Evolutionary conservation across 2,329 filamentous ascomycete species (phyloP).

Genomic region (Zelopaecilomyces penicillatus): DNA sequence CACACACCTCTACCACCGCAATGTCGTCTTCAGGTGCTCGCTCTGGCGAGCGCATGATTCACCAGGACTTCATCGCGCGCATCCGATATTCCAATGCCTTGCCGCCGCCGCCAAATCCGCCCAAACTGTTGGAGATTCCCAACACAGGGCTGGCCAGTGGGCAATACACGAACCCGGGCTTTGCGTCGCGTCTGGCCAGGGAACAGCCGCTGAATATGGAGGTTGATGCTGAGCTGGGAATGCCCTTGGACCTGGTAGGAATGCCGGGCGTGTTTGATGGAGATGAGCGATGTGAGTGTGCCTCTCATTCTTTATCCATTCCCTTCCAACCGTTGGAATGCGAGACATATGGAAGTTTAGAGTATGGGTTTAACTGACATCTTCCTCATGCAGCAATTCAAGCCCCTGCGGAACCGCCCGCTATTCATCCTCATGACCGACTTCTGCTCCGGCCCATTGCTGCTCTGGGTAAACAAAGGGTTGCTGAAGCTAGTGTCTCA

Average conservation of each 20-base stretch:
- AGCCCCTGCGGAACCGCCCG: conserved; percentile 61
- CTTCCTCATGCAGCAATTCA: conserved; percentile 58
- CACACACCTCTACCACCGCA: too few relatives aligned
- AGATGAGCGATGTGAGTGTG: conserved; percentile 72
- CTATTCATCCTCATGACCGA: conserved; percentile 75
- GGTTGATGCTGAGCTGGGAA: conserved; percentile 92
- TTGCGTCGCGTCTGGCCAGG: conserved; percentile 78
- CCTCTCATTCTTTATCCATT: background rate
- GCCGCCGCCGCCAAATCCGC: conserved; percentile 85
- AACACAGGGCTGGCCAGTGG: conserved; percentile 81
- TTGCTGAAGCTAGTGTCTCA: conserved; percentile 69
- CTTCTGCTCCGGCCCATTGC: conserved; percentile 75
- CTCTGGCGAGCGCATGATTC: conserved; percentile 53
- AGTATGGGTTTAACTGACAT: conserved; percentile 1
- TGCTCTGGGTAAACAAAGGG: conserved; percentile 75
- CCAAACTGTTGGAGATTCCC: conserved; percentile 94
- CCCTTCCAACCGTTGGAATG: background rate
- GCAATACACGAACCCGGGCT: conserved; percentile 84
- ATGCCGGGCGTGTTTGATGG: conserved; percentile 93
- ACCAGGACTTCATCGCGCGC: conserved; percentile 96
- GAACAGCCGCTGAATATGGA: conserved; percentile 95
- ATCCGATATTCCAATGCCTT: conserved; percentile 94
- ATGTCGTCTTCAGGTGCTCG: conserved; percentile 29
- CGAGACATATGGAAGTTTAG: background rate
- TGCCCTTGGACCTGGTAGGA: conserved; percentile 92